Conservation (phyloP, 1,284 basidiomycete species). For the Phlebopus sp. region DNA sequence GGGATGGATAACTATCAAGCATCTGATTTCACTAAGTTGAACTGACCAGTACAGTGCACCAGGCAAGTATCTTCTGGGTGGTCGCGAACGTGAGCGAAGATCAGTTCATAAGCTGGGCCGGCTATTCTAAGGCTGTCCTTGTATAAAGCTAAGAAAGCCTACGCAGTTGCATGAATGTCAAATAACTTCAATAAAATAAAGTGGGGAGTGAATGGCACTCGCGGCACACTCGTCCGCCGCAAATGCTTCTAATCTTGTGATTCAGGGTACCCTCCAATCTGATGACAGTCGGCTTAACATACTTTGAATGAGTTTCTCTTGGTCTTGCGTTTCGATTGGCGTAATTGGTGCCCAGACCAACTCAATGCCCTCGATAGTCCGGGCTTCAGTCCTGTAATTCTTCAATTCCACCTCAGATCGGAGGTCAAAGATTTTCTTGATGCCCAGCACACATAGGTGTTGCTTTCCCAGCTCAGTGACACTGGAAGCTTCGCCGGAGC, state of each 20-base stretch:
- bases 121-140: constrained; percentile 34
- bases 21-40: background rate
- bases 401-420: constrained; percentile 37
- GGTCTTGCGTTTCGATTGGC: constrained; percentile 31
- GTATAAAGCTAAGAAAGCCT: constrained; percentile 38
- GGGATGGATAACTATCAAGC: constrained; percentile 3
- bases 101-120: constrained; percentile 30
- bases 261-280: background rate
- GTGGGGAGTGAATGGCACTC: background rate
- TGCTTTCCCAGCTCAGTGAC: constrained; percentile 38
- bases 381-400: constrained; percentile 30
- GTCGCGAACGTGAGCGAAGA: constrained; percentile 40
- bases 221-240: constrained; percentile 31
- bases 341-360: constrained; percentile 30
- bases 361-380: constrained; percentile 33
- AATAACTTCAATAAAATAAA: background rate
- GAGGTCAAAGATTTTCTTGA: constrained; percentile 42
- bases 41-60: constrained; percentile 43
- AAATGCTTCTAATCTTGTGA: constrained; percentile 26
- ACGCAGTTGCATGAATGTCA: background rate
- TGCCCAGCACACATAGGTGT: constrained; percentile 35
- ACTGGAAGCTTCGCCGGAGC: constrained; percentile 38
- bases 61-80: constrained; percentile 38
- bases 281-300: background rate
- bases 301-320: constrained; percentile 29